Percentiles rank a stretch among this genome's conserved stretches.
These are phyloP conservation scores for Colletotrichum musicola DNA, from an alignment of 2,329 filamentous ascomycete genomes.

Conservation along the genomic window DNA sequence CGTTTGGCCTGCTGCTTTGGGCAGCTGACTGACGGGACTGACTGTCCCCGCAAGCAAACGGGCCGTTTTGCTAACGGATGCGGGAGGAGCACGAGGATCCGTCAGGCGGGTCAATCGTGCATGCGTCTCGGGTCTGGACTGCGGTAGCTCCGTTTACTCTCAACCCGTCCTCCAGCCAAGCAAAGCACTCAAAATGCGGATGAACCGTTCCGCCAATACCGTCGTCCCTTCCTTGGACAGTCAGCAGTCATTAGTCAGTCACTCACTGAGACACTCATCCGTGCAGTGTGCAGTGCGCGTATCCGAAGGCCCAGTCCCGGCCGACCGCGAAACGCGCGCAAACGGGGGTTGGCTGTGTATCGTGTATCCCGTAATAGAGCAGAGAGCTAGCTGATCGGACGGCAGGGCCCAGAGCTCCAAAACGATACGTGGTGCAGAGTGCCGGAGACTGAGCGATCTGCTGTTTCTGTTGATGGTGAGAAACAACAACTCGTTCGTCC, in stretches of 20 bases:
- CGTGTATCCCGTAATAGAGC: neutral
- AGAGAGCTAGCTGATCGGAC: slow-evolving; percentile 8
- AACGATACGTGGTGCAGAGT: neutral
- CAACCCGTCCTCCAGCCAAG: neutral
- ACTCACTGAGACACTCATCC: too few relatives aligned
- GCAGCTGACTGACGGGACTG: neutral
- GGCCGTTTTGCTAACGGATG: neutral
- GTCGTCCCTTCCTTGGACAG: neutral
- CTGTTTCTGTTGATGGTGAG: slow-evolving; percentile 1
- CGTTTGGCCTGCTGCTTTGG: slow-evolving; percentile 14
- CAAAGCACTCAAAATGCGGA: slow-evolving; percentile 4
- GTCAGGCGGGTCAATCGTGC: slow-evolving; percentile 10
- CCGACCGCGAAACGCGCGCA: slow-evolving; percentile 21
- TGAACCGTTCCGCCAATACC: slow-evolving; percentile 14
- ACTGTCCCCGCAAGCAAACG: neutral
- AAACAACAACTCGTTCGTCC: neutral
- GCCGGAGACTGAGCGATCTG: slow-evolving; percentile 6
- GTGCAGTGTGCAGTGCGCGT: neutral
- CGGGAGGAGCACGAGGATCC: neutral
- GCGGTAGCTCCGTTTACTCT: neutral
- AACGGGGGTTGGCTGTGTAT: neutral
- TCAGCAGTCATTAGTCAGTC: neutral
- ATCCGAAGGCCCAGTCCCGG: slow-evolving; percentile 23
- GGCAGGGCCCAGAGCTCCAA: slow-evolving; percentile 18
- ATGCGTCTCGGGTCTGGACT: neutral